Percentiles rank a stretch among this genome's conserved stretches.
Evolutionary conservation across 2,329 filamentous ascomycete genomes (phyloP).

Genomic region (Rutstroemia sp.): DNA sequence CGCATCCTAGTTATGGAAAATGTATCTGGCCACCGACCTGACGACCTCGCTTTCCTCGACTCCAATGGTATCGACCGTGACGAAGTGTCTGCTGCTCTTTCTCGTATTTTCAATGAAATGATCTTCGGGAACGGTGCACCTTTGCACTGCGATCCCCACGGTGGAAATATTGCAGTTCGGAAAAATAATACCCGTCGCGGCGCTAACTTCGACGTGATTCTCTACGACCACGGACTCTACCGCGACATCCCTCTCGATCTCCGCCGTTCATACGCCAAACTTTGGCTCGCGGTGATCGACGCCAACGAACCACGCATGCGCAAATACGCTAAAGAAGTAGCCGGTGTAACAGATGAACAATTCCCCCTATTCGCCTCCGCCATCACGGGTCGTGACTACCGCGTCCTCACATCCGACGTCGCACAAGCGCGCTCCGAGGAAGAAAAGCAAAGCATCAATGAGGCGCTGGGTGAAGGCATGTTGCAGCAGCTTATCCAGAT

Average conservation of each 20-base stretch:
- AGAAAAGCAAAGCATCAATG: constrained; percentile 83
- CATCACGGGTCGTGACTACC: constrained; percentile 90
- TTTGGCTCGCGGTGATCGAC: constrained; percentile 95
- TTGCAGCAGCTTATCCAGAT: constrained; percentile 82
- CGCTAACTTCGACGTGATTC: constrained; percentile 85
- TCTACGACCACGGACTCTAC: constrained; percentile 97
- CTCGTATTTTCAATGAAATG: constrained; percentile 98
- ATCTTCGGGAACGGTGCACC: constrained; percentile 88
- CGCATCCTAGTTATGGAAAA: constrained; percentile 95
- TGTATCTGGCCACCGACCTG: constrained; percentile 76
- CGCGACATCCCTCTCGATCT: constrained; percentile 77
- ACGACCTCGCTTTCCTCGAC: constrained; percentile 85
- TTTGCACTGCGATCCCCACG: constrained; percentile 93
- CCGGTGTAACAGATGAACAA: constrained; percentile 78
- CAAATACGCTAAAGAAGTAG: constrained; percentile 80
- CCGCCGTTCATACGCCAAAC: constrained; percentile 84
- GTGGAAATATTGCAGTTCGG: constrained; percentile 89
- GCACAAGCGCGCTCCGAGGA: constrained; percentile 50
- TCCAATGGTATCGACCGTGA: constrained; percentile 83
- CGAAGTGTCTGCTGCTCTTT: constrained; percentile 85
- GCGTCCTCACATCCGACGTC: constrained; percentile 57
- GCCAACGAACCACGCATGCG: constrained; percentile 82
- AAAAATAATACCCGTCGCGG: constrained; percentile 57
- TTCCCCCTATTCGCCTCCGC: constrained; percentile 94
- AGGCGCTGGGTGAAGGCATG: constrained; percentile 78